Conservation (phyloP, 2,329 filamentous ascomycete genomes). For the Orbilia ellipsospora region DNA sequence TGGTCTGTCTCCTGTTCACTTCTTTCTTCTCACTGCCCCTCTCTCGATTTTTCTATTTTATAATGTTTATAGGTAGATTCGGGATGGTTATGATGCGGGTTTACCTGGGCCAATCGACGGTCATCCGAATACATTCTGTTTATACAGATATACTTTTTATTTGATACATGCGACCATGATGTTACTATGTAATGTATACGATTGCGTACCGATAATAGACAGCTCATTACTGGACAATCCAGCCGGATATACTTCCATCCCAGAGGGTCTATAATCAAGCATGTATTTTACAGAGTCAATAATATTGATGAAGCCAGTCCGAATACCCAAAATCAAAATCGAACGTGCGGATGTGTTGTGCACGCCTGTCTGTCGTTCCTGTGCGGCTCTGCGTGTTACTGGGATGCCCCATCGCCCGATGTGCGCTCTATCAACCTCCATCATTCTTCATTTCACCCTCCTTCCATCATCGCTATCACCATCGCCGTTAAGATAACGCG, state of each 20-base stretch:
- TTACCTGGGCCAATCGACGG: neutral
- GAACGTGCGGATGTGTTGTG: neutral
- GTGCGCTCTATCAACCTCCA: neutral
- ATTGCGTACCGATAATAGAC: neutral
- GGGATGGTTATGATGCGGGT: neutral
- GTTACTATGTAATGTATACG: neutral
- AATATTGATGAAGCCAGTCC: too few relatives aligned
- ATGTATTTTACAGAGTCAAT: too few relatives aligned
- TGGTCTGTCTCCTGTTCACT: neutral
- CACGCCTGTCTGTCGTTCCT: conserved; percentile 1
- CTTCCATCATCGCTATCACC: neutral
- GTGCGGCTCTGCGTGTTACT: conserved; percentile 27
- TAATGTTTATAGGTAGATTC: conserved; percentile 32
- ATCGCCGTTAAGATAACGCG: neutral
- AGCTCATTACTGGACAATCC: too few relatives aligned
- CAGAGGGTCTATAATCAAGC: too few relatives aligned
- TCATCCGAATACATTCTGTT: neutral
- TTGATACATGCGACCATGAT: neutral
- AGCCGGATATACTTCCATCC: too few relatives aligned
- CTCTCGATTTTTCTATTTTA: conserved; percentile 9
- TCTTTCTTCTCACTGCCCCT: conserved; percentile 1
- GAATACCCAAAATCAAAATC: too few relatives aligned
- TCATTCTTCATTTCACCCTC: neutral
- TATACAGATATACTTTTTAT: neutral
- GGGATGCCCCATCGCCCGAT: neutral